A percentile compares a stretch with the other conserved stretches of the same genome.
phyloP scores from a whole-genome alignment of 257 asterid genomes.

The Prunella vulgaris region DNA sequence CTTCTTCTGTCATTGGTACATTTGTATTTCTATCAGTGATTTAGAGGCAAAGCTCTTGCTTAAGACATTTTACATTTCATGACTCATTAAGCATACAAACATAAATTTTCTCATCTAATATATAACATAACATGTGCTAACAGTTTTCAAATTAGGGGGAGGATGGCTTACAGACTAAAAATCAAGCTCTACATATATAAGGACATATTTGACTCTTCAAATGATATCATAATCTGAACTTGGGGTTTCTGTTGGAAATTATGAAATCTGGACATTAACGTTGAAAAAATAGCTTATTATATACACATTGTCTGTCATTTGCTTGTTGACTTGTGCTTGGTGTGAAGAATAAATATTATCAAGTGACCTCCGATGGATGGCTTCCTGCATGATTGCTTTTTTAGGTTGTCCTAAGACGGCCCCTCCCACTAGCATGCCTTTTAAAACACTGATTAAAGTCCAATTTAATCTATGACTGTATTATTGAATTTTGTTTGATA shows the following conservation, averaged over 20 bases:
- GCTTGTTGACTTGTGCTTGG: neutral
- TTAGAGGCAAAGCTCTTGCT: neutral
- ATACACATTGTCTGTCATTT: conserved; percentile 4
- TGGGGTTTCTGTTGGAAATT: neutral
- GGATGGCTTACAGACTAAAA: neutral
- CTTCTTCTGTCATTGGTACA: conserved; percentile 59
- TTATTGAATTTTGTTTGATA: neutral
- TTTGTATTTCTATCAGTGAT: conserved; percentile 17
- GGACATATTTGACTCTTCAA: neutral
- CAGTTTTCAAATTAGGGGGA: neutral
- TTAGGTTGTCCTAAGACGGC: neutral
- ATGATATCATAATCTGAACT: neutral
- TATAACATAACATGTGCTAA: neutral
- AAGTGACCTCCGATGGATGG: neutral
- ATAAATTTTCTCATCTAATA: neutral
- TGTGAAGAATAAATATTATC: neutral
- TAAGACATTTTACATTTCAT: neutral
- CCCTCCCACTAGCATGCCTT: conserved; percentile 4
- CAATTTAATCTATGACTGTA: conserved; percentile 1
- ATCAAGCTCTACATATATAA: neutral
- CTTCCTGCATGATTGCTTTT: neutral
- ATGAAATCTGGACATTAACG: conserved; percentile 8
- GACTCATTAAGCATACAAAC: neutral
- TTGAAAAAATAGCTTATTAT: neutral
- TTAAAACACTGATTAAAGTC: neutral